These are phyloP conservation scores for Annona cherimola DNA, from an alignment of 164 flowering plant genomes.

Conservation along the genomic window DNA sequence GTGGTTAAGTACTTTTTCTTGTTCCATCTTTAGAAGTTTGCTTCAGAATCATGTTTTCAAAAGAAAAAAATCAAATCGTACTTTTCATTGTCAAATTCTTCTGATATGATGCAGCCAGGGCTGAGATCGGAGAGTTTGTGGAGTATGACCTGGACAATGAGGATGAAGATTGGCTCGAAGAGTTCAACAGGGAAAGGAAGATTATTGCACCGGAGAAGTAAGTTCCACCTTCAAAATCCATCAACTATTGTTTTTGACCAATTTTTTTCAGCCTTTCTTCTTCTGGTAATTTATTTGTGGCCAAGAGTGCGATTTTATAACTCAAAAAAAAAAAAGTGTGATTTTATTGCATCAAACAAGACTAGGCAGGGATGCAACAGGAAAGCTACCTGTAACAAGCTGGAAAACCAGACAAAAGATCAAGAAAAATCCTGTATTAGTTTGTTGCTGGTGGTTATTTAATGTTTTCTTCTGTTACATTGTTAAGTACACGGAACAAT, in stretches of 20 bases:
- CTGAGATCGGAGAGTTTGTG: conserved; percentile 93
- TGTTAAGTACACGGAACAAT: too few relatives aligned
- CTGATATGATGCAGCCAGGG: conserved; percentile 49
- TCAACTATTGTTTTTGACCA: not conserved
- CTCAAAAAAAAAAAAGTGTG: too few relatives aligned
- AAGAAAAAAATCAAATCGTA: not conserved
- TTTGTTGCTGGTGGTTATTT: too few relatives aligned
- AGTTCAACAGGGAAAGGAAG: conserved; percentile 60
- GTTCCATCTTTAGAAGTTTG: not conserved
- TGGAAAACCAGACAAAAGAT: too few relatives aligned
- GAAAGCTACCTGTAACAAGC: too few relatives aligned
- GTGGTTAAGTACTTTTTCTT: conserved; percentile 1
- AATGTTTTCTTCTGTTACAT: too few relatives aligned
- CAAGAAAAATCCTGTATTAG: too few relatives aligned
- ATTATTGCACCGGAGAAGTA: conserved; percentile 72
- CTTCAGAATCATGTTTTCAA: not conserved
- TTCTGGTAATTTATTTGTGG: not conserved
- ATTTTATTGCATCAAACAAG: too few relatives aligned
- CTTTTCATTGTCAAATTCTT: not conserved
- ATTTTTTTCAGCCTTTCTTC: not conserved
- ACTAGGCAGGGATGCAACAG: too few relatives aligned
- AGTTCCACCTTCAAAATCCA: not conserved
- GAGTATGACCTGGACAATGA: conserved; percentile 98
- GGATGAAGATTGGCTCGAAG: conserved; percentile 95
- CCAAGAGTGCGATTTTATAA: not conserved